A percentile compares a stretch with the other conserved stretches of the same genome.
These are phyloP conservation scores for Xerocomus brunneocitrinus DNA, from an alignment of 768 basidiomycete species.

Conservation along the genomic window DNA sequence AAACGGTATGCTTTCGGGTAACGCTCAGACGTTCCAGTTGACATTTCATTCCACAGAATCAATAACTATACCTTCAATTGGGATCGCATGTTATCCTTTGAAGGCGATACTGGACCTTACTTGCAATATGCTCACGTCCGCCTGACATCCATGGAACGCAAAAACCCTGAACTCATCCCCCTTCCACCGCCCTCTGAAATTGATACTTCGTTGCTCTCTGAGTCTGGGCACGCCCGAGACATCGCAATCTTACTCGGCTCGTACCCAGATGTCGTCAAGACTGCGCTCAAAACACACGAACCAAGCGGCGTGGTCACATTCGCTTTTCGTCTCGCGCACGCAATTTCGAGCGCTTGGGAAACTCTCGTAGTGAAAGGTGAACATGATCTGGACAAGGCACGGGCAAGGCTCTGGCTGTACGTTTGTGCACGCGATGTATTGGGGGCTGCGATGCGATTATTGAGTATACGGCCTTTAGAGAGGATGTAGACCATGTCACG, in stretches of 20 bases:
- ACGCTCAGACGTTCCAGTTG: neutral
- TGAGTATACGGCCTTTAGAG: constrained; percentile 88
- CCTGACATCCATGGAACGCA: constrained; percentile 83
- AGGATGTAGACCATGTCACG: constrained; percentile 59
- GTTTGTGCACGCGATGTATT: constrained; percentile 88
- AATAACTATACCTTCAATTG: constrained; percentile 96
- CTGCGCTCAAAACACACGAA: constrained; percentile 80
- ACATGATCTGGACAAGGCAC: constrained; percentile 66
- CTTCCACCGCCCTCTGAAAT: constrained; percentile 69
- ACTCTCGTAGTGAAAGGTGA: constrained; percentile 82
- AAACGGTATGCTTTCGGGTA: constrained; percentile 57
- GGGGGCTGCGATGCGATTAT: constrained; percentile 75
- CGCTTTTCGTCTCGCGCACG: constrained; percentile 80
- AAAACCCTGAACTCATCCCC: constrained; percentile 83
- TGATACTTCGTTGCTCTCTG: constrained; percentile 58
- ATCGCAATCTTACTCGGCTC: constrained; percentile 82
- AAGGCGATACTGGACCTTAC: constrained; percentile 94
- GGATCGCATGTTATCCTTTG: constrained; percentile 91
- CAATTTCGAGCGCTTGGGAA: constrained; percentile 92
- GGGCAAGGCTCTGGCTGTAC: constrained; percentile 86
- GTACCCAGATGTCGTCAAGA: constrained; percentile 89
- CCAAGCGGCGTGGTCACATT: constrained; percentile 91
- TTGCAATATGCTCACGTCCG: constrained; percentile 97
- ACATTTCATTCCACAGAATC: constrained; percentile 47
- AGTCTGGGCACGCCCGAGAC: constrained; percentile 72